Conservation (phyloP, 345 rosid genomes). For the Capsella bursapastoris region DNA sequence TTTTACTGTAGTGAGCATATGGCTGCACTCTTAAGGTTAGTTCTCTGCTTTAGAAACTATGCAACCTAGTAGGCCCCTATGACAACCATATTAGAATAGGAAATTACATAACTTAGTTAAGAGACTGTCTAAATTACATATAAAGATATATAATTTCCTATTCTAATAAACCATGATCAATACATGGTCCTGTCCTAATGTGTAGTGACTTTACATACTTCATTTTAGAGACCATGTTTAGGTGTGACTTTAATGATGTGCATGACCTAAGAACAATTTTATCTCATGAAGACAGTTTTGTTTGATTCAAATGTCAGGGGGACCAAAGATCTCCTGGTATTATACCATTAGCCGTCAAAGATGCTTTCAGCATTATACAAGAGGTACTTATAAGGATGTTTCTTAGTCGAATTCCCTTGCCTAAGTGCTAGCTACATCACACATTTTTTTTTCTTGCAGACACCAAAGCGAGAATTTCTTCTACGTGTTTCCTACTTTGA, state of each 20-base stretch:
- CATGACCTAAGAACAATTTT: not conserved
- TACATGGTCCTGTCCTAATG: not conserved
- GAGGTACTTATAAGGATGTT: constrained; percentile 63
- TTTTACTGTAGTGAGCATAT: constrained; percentile 4
- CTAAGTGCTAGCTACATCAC: constrained; percentile 29
- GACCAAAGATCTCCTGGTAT: constrained; percentile 99
- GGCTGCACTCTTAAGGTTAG: not conserved
- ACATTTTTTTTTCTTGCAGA: constrained; percentile 48
- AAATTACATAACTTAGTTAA: no score
- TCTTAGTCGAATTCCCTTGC: constrained; percentile 24
- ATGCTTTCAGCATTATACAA: constrained; percentile 95
- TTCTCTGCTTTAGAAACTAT: not conserved
- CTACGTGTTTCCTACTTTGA: constrained; percentile 97
- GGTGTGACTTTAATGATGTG: constrained; percentile 10
- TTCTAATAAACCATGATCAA: not conserved
- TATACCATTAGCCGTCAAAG: constrained; percentile 93
- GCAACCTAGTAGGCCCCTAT: not conserved
- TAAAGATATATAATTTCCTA: no score
- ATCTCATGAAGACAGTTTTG: constrained; percentile 29
- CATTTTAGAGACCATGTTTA: constrained; percentile 12
- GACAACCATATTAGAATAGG: not conserved
- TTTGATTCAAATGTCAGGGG: constrained; percentile 68
- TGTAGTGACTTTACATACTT: not conserved
- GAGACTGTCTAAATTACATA: no score
- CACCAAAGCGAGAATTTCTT: constrained; percentile 91